Evolutionary conservation across 1,284 basidiomycete species (phyloP).

Genomic region (Heterobasidion annosum): DNA sequence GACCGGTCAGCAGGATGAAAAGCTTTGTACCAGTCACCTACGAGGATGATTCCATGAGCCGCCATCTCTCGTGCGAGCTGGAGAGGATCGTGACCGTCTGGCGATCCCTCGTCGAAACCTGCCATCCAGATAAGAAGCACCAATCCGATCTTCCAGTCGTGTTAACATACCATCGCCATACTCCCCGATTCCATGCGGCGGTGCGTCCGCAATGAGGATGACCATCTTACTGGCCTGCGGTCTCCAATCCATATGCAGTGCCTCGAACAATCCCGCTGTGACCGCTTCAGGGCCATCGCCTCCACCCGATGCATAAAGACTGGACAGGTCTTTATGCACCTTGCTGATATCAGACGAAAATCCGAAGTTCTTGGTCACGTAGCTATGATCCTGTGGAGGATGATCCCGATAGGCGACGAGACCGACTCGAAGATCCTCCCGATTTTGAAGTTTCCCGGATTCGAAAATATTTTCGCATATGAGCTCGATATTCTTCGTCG

Average conservation of each 20-base stretch:
- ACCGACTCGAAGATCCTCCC: slow-evolving; percentile 86
- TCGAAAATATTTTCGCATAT: slow-evolving; percentile 96
- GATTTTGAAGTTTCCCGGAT: slow-evolving; percentile 81
- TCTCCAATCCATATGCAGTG: slow-evolving; percentile 88
- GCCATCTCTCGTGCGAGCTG: slow-evolving; percentile 88
- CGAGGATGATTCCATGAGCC: slow-evolving; percentile 80
- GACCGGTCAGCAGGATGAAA: neutral
- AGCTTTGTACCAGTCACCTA: slow-evolving; percentile 25
- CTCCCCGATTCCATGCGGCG: slow-evolving; percentile 90
- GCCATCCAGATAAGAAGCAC: slow-evolving; percentile 8
- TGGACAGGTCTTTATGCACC: slow-evolving; percentile 80
- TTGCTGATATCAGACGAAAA: slow-evolving; percentile 88
- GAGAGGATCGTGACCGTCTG: slow-evolving; percentile 90
- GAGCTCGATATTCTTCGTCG: slow-evolving; percentile 96
- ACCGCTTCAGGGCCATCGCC: slow-evolving; percentile 98
- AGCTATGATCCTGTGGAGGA: slow-evolving; percentile 92
- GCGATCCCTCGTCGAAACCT: slow-evolving; percentile 89
- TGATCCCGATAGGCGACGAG: slow-evolving; percentile 91
- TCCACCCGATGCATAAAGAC: slow-evolving; percentile 87
- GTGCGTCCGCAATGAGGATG: slow-evolving; percentile 94
- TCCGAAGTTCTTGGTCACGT: slow-evolving; percentile 88
- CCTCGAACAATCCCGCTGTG: slow-evolving; percentile 88
- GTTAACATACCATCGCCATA: slow-evolving; percentile 76
- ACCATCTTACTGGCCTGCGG: slow-evolving; percentile 89
- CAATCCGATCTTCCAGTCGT: neutral